Percentiles rank a stretch among this genome's conserved stretches.
Conservation (phyloP, 306 rosid genomes). For the Cucurbita pepo region DNA sequence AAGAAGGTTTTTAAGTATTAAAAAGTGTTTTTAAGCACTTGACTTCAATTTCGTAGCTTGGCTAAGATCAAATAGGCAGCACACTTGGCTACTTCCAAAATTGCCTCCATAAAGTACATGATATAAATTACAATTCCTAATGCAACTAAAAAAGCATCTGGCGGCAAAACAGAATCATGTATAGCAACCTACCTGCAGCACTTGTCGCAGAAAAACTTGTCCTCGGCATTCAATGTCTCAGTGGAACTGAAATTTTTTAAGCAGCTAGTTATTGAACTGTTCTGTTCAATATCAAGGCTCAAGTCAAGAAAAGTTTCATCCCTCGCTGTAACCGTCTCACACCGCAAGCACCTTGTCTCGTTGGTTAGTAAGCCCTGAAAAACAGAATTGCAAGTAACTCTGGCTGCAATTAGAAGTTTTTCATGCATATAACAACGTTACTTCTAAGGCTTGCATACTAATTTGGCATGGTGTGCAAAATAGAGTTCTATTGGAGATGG, state of each 20-base stretch:
- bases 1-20: too few relatives aligned
- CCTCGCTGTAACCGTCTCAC: conserved; percentile 96
- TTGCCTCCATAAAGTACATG: neutral
- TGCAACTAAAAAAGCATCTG: neutral
- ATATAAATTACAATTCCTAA: neutral
- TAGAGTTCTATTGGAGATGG: neutral
- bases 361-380: conserved; percentile 92
- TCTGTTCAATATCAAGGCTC: conserved; percentile 98
- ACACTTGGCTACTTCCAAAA: neutral
- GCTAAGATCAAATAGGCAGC: neutral
- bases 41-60: neutral
- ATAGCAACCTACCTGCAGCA: conserved; percentile 76
- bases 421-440: neutral
- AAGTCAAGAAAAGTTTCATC: conserved; percentile 94
- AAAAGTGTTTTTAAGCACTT: neutral
- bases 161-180: neutral
- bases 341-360: conserved; percentile 93
- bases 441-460: neutral
- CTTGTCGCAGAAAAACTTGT: conserved; percentile 96
- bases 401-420: neutral
- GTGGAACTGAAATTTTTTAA: conserved; percentile 98
- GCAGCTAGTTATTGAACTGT: conserved; percentile 97
- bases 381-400: conserved; percentile 9
- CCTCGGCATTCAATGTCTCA: conserved; percentile 93
- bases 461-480: neutral